phyloP scores from a whole-genome alignment of 2,329 filamentous ascomycete species.

The Penicillium sp. region DNA sequence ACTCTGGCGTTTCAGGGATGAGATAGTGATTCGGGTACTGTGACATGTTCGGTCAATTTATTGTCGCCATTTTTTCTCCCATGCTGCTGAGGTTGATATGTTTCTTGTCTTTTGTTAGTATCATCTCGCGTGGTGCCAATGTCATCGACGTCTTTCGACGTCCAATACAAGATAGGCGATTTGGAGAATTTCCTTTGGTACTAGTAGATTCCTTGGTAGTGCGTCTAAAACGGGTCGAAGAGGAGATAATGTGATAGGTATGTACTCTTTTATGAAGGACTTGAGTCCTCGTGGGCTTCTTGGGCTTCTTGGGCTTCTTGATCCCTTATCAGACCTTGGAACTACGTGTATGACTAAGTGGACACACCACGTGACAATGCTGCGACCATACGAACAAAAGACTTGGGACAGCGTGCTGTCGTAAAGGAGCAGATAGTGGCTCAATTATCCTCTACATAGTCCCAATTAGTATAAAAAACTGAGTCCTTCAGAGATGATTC shows the following conservation, averaged over 20 bases:
- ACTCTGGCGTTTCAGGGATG: constrained; percentile 18
- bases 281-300: background rate
- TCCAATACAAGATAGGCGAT: constrained; percentile 2
- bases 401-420: background rate
- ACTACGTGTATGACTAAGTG: background rate
- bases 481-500: background rate
- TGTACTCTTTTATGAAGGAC: background rate
- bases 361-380: background rate
- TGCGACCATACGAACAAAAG: background rate
- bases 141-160: background rate
- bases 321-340: too few relatives aligned
- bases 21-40: constrained; percentile 5
- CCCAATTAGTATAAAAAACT: background rate
- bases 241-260: too few relatives aligned
- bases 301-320: too few relatives aligned
- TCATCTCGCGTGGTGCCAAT: background rate
- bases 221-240: background rate
- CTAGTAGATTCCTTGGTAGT: background rate
- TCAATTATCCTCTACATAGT: background rate
- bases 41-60: constrained; percentile 5
- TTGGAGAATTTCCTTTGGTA: background rate
- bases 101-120: background rate
- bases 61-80: background rate
- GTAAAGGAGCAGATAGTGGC: background rate
- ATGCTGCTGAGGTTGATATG: background rate